Evolutionary conservation across 352 stramenopile genomes (phyloP).

Genomic region (Poterioochromonas sp.): DNA sequence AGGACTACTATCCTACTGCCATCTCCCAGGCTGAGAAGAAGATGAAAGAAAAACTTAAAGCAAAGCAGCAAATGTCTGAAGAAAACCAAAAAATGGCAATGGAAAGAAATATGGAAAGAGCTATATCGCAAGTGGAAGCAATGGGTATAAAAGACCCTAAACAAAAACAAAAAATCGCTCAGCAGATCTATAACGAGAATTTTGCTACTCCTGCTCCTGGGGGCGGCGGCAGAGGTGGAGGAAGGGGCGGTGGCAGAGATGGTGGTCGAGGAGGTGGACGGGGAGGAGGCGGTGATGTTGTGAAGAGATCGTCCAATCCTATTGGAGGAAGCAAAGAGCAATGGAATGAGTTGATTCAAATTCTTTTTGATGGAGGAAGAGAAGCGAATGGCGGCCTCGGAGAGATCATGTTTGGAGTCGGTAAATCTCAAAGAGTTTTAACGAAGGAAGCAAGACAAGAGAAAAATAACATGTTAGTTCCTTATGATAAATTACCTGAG

Average conservation of each 20-base stretch:
- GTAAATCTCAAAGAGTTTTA: neutral
- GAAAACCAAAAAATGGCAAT: neutral
- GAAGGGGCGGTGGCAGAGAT: too few species aligned
- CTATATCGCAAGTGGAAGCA: neutral
- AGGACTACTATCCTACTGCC: neutral
- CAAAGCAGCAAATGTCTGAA: neutral
- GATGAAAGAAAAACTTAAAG: slow-evolving; percentile 37
- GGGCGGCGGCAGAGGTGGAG: neutral
- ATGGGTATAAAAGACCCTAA: neutral
- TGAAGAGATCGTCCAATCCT: neutral
- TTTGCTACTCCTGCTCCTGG: neutral
- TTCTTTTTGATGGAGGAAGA: neutral
- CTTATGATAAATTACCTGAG: neutral
- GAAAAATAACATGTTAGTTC: neutral
- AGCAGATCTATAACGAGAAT: neutral
- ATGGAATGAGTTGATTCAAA: neutral
- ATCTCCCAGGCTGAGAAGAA: neutral
- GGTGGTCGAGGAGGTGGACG: neutral
- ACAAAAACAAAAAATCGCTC: neutral
- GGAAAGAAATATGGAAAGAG: neutral
- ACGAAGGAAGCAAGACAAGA: neutral
- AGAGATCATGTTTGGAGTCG: neutral
- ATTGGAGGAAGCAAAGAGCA: neutral
- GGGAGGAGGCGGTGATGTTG: neutral
- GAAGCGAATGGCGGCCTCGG: neutral